These are phyloP conservation scores for Aspergillus cavernicola DNA, from an alignment of 495 filamentous ascomycete genomes.

Conservation along the genomic window DNA sequence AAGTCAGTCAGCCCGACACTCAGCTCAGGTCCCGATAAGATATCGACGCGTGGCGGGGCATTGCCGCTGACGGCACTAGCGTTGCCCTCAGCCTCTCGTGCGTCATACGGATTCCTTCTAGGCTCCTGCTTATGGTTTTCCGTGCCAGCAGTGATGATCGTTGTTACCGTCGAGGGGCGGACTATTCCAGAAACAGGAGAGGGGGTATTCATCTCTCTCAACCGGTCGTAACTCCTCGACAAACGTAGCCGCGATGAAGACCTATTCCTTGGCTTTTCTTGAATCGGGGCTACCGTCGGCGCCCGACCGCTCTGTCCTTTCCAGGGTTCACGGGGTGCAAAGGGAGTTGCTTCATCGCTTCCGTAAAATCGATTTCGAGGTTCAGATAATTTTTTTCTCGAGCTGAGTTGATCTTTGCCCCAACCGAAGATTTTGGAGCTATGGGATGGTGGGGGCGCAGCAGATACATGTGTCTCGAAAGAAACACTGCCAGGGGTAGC, in stretches of 20 bases:
- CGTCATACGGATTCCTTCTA: constrained; percentile 4
- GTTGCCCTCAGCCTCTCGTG: constrained; percentile 9
- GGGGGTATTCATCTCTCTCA: constrained; percentile 10
- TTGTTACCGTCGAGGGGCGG: constrained; percentile 27
- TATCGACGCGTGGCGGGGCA: constrained; percentile 25
- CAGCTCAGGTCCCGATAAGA: constrained; percentile 18
- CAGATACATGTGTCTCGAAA: constrained; percentile 18
- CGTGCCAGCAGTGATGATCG: constrained; percentile 38
- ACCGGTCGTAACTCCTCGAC: constrained; percentile 15
- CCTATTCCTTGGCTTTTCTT: constrained; percentile 22
- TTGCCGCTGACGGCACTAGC: constrained; percentile 10
- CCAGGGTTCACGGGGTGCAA: constrained; percentile 43
- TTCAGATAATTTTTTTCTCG: constrained; percentile 28
- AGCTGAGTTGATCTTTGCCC: constrained; percentile 31
- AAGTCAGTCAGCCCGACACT: constrained; percentile 23
- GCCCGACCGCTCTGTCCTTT: constrained; percentile 48
- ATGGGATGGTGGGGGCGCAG: constrained; percentile 20
- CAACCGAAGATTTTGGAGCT: constrained; percentile 27
- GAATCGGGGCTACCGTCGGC: constrained; percentile 35
- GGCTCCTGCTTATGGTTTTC: constrained; percentile 12
- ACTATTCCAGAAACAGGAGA: constrained; percentile 18
- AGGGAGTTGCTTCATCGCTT: constrained; percentile 22
- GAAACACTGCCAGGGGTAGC: constrained; percentile 19
- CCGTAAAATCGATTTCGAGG: constrained; percentile 26
- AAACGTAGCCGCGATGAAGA: constrained; percentile 24